Evolutionary conservation across 306 rosid genomes (phyloP), one percentile per base, ranked within the genome.

Genomic region (Luffa acutangula): DNA sequence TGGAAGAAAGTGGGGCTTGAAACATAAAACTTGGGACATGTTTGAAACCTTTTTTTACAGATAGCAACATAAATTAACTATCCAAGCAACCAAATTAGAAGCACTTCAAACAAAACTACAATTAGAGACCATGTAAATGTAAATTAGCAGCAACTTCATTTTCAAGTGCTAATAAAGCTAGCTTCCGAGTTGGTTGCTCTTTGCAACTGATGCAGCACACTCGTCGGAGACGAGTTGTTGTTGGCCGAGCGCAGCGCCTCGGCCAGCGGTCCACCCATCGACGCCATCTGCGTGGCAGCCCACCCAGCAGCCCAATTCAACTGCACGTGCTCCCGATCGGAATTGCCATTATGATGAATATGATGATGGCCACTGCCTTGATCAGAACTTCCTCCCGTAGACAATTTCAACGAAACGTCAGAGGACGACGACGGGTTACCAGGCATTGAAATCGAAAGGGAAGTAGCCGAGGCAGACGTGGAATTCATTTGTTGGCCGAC

Each of bases 241-340:
- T 87, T 85, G 3, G 98, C 82, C 14, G 99, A 96, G 66, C 94
- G 88, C 13, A 96, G 87, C 14, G 96, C 99, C 80, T 96, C 99
- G 0, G 98, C 99, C 21, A 96, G 96, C 54, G 98, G 99, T 11
- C 98, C 99, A 5, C 99, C 99, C 99, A 92, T 85, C 1, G 98
- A 89, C 65, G 92, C 84, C 90, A 89, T 92, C 45, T 87, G 99
- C 86, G 78, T 87, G 13, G 84, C 49, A 1, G 88, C 80, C 99
- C 98, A 93, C 0, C 91, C 96, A 1, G 86, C 84, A 0, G 88
- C 90, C 99, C 99, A 93, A 60, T 81, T 87, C 83, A 88, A 72
- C 18, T 88, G 98, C 2, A 81, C 76, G 43, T 88, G 90, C 75
- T 60, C 86, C 6, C 85, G 83, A 53, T 73, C 88, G 18, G 77